Evolutionary conservation across 1,284 basidiomycete species (phyloP), one percentile per base, ranked within the genome.

Genomic region (Apiotrichum laibachii): DNA sequence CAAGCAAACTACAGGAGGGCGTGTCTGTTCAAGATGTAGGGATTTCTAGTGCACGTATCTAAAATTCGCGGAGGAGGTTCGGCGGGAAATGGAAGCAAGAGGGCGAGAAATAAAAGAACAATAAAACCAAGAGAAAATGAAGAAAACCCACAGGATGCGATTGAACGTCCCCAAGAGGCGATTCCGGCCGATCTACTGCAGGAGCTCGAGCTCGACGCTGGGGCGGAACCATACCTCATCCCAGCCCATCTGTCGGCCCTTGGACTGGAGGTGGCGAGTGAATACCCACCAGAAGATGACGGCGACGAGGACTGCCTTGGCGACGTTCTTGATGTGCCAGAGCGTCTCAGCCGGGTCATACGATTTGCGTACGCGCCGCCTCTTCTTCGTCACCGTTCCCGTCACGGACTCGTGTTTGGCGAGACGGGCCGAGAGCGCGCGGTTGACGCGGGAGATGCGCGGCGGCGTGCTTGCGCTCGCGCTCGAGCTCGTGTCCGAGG

Each of bases 391-490:
- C 44, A 35, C n/a, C 40, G 18, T 16, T 22, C 2, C 26, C 4
- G 53, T n/a, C 53, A 33, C 26, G 39, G 45, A 3, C 26, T 46
- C 63, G 47, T 43, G 55, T 51, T 59, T 64, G 40, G 64, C 68
- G n/a, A 65, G 56, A 10, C 59, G 56, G 4, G 53, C 50, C 13
- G 61, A 67, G 16, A 67, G 59, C 31, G 61, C 69, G 50, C 64
- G 53, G 60, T 68, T 69, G 45, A 67, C 64, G 46, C 58, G 56
- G 12, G 60, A 67, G 34, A 66, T 67, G 53, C 56, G 62, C 16
- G 39, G 60, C 42, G 48, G 37, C 15, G 26, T 8, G 22, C 13
- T 21, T 18, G 33, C 33, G 22, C 22, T n/a, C n/a, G 90, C 11
- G 37, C 12, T 11, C 37, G 37, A 11, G 11, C 37, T 16, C 3